These are phyloP conservation scores for Athelia psychrophila DNA, from an alignment of 1,284 basidiomycete species.

Conservation along the genomic window DNA sequence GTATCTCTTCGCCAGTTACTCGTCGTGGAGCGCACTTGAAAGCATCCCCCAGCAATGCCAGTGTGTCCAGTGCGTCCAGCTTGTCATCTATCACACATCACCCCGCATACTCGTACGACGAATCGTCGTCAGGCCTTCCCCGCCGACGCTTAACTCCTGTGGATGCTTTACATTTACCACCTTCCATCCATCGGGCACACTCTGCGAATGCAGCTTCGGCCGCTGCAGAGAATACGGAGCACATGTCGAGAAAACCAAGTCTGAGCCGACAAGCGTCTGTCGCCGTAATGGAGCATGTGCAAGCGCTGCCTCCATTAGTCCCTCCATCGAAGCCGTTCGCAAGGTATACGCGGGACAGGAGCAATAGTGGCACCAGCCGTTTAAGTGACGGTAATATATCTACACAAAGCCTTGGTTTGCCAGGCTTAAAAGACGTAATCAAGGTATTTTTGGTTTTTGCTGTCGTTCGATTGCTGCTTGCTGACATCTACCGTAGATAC, in stretches of 20 bases:
- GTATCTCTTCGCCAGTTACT: neutral
- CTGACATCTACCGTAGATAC: slow-evolving; percentile 44
- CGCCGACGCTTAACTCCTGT: slow-evolving; percentile 29
- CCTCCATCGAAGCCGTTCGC: slow-evolving; percentile 46
- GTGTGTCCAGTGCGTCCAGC: slow-evolving; percentile 27
- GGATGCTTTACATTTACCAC: slow-evolving; percentile 29
- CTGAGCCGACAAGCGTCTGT: slow-evolving; percentile 45
- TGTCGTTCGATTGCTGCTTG: neutral
- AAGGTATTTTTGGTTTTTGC: slow-evolving; percentile 43
- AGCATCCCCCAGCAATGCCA: slow-evolving; percentile 32
- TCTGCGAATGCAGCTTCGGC: slow-evolving; percentile 49
- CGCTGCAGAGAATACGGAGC: slow-evolving; percentile 4
- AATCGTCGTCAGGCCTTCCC: slow-evolving; percentile 27
- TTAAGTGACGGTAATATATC: slow-evolving; percentile 26
- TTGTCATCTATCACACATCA: slow-evolving; percentile 38
- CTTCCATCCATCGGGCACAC: slow-evolving; percentile 42
- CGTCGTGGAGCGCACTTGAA: slow-evolving; percentile 18
- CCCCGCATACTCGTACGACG: slow-evolving; percentile 53
- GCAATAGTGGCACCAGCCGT: slow-evolving; percentile 44
- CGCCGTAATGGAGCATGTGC: slow-evolving; percentile 39
- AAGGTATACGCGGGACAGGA: slow-evolving; percentile 37
- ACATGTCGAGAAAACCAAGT: slow-evolving; percentile 33
- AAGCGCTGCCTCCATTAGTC: slow-evolving; percentile 24
- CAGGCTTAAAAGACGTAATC: slow-evolving; percentile 68
- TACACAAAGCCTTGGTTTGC: slow-evolving; percentile 37